Evolutionary conservation across 2,329 filamentous ascomycete species (phyloP), one percentile per base, ranked within the genome.

Genomic region (Diaporthe aspalathi): DNA sequence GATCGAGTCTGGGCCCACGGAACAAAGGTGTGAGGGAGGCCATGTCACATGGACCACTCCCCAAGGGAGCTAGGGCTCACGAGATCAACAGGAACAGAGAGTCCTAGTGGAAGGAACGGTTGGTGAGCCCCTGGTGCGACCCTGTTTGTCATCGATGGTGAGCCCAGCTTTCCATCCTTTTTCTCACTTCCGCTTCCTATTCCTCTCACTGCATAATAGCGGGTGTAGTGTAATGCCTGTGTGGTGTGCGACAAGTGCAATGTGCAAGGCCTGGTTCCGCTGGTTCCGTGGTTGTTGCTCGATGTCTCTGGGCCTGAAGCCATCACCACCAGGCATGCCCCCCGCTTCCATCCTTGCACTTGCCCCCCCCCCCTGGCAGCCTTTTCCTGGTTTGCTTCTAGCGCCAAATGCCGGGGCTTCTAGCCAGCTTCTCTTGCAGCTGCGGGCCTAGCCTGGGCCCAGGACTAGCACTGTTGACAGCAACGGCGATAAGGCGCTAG

Each of bases 401-500:
- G 66, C 66, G 66, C 66, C 66, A 50, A 14, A 32, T 68, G 56
- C 43, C 45, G 43, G 40, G 35, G 53, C 66, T 68, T 68, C 66
- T 68, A 60, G 53, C 40, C 43, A 60, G 43, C 66, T 68, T 68
- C 66, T 68, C 40, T 60, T 60, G 66, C 66, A 68, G 53, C 40
- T 68, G 11, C 24, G 45, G 43, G 40, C 40, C 54, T 32, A 35
- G 40, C 16, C 57, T n/a, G 40, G 40, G 27, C 14, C 53, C 40
- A 63, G 57, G 43, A 35, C 56, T 20, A 56, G 8, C 17, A 40
- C 38, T 50, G 35, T 20, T 43, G 54, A 62, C 57, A 45, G 40
- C 57, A 47, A 22, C 17, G 24, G 16, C 5, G 29, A 62, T 17
- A 35, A 54, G 57, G 60, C 60, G 45, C 60, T 65, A 65, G 50